Percentiles rank a stretch among this genome's conserved stretches.
phyloP scores from a whole-genome alignment of 2,329 filamentous ascomycete species.

The Cladosporium phlei region DNA sequence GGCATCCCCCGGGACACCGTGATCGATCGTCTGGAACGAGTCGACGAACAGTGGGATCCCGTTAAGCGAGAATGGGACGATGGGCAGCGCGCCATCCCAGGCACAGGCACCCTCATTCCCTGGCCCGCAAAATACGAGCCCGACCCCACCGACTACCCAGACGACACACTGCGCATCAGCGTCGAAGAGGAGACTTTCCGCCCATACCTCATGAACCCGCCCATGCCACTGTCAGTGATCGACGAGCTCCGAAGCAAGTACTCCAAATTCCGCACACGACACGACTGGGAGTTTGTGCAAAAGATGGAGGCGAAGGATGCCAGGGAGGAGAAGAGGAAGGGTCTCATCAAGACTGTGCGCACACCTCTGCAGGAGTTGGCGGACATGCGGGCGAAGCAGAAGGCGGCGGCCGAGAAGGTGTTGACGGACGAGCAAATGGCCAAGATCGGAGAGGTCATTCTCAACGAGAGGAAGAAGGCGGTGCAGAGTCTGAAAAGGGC shows the following conservation, averaged over 20 bases:
- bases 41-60: conserved; percentile 32
- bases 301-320: conserved; percentile 58
- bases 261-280: conserved; percentile 73
- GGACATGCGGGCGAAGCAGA: conserved; percentile 44
- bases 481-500: not conserved
- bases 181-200: conserved; percentile 72
- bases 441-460: conserved; percentile 38
- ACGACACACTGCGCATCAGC: conserved; percentile 70
- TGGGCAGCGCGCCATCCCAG: conserved; percentile 55
- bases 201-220: conserved; percentile 70
- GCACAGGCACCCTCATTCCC: conserved; percentile 67
- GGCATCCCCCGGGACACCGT: conserved; percentile 67
- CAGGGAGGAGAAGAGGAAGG: conserved; percentile 42
- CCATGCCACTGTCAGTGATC: conserved; percentile 73
- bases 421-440: conserved; percentile 93
- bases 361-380: conserved; percentile 45
- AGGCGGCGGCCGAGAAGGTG: conserved; percentile 84
- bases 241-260: conserved; percentile 83
- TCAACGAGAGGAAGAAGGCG: conserved; percentile 14
- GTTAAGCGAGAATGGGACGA: conserved; percentile 44
- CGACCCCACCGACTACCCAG: conserved; percentile 50
- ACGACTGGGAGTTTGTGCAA: conserved; percentile 68
- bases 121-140: conserved; percentile 58
- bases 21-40: conserved; percentile 61
- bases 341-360: conserved; percentile 37